Base-by-base conservation (phyloP, 768 basidiomycete species). In the Lentinula guzmanii region DNA sequence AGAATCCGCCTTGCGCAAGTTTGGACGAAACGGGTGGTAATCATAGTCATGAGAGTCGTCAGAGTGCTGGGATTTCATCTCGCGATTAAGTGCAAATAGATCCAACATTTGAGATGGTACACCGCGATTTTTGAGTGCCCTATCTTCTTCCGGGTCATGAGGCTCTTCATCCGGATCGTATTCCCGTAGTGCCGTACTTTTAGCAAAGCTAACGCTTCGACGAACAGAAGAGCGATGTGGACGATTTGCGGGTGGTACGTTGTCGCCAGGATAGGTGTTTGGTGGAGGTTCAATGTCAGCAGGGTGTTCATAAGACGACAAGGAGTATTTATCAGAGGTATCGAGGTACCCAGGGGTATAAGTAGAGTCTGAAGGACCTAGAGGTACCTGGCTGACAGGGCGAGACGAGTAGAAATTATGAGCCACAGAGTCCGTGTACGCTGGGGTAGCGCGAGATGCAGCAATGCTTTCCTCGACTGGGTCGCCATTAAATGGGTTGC, bases 231-330 rank as follows among this genome's bases (percentile, higher is more conserved):
- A 68, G 57, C 71, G 72, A 43, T 65, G 65, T 59, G 69, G 67
- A 48, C 56, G 65, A 16, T 45, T 66, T 13, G 61, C 65, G 4
- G 62, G 61, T 60, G 70, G 61, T 8, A 65, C 60, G 31, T 65
- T 57, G 13, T 62, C 62, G 16, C 66, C 71, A 48, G 72, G 61
- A 63, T 83, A 81, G 3, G 75, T 77, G 60, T 73, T 70, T 42
- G 72, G 69, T 2, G 86, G 87, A 2, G 84, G 77, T 16, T 73
- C 74, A 45, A 89, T 86, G 51, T 86, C 83, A 64, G 86, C 80
- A 9, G 86, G 85, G 63, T 87, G 85, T 53, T 78, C 73, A 71
- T 84, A 82, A 3, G 85, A 84, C 16, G 84, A 81, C 50, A 85
- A 68, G 0, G 82, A 76, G 61, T 76, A 82, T 67, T 72, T 78